Evolutionary conservation across 345 rosid species (phyloP), one percentile per base, ranked within the genome.

Genomic region (Syzygium aromaticum): DNA sequence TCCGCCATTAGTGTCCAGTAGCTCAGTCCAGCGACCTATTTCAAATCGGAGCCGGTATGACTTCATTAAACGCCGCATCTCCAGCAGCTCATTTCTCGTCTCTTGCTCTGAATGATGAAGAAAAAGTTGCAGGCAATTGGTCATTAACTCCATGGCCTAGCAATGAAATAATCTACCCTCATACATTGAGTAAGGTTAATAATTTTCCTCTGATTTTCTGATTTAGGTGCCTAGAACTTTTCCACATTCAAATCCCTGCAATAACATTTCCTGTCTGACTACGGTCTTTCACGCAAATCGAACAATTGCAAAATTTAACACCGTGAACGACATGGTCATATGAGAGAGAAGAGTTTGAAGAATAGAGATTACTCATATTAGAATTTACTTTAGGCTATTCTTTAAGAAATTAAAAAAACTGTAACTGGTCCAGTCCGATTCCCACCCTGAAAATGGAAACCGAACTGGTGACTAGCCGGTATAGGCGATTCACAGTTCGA

Each of bases 1-100:
- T 84, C 87, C 15, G 30, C 51, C 84, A 86, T 89, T 87, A 89
- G 86, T 78, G 86, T 85, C 61, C 38, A 67, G 46, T 8, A 8
- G 46, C 43, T 49, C 13, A 38, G 73, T 21, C 86, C 85, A 77
- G 83, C 89, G 82, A 87, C 51, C 43, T 27, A 84, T 15, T 64
- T 64, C 43, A 30, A 30, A 30, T 30, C 5, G 77, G 22, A 64
- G 11, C 4, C 21, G 19, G 22, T 30, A 30, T 17, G 78, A 67
- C 78, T 17, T 1, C 46, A 16, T 73, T 38, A 73, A 33, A 73
- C 38, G 80, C 46, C 46, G 49, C 49, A 8, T 17, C 78, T 67
- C 43, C 78, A 16, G 2, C 40, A 67, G 78, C 23, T 17, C 78
- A 2, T 57, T 7, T 57, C n/a, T 23, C 1, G 78, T 16, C 43